phyloP scores from a whole-genome alignment of 352 stramenopile species.

The Phytophthora vignae region DNA sequence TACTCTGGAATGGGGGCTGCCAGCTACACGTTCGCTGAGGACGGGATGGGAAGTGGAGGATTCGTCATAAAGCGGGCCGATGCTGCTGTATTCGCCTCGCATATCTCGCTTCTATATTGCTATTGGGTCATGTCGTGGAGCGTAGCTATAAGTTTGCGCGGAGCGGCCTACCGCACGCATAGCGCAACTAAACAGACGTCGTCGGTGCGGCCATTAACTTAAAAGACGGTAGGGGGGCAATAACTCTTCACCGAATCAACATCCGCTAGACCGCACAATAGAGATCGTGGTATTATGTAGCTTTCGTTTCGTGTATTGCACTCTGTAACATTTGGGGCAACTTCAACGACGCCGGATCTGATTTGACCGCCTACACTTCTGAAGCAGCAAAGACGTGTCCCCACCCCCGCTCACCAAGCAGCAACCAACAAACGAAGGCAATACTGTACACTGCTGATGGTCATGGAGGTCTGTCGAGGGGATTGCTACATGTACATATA shows the following conservation, averaged over 20 bases:
- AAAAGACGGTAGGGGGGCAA: too few species aligned
- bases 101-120: constrained; percentile 56
- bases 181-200: too few species aligned
- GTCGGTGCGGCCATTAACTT: too few species aligned
- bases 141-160: constrained; percentile 32
- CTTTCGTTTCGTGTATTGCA: neutral
- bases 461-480: too few species aligned
- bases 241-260: too few species aligned
- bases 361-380: neutral
- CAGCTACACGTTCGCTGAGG: constrained; percentile 43
- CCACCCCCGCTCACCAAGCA: too few species aligned
- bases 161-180: too few species aligned
- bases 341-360: constrained; percentile 16
- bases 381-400: too few species aligned
- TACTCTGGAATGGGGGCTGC: constrained; percentile 64
- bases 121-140: constrained; percentile 64
- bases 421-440: too few species aligned
- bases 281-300: too few species aligned
- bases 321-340: neutral
- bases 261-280: too few species aligned
- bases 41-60: constrained; percentile 29
- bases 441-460: too few species aligned
- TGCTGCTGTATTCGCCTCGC: constrained; percentile 46
- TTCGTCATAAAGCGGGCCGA: constrained; percentile 46
- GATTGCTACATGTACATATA: neutral